A percentile compares a stretch with the other conserved stretches of the same genome.
Evolutionary conservation across 2,329 filamentous ascomycete species (phyloP).

Genomic region (Exophiala alcalophila): DNA sequence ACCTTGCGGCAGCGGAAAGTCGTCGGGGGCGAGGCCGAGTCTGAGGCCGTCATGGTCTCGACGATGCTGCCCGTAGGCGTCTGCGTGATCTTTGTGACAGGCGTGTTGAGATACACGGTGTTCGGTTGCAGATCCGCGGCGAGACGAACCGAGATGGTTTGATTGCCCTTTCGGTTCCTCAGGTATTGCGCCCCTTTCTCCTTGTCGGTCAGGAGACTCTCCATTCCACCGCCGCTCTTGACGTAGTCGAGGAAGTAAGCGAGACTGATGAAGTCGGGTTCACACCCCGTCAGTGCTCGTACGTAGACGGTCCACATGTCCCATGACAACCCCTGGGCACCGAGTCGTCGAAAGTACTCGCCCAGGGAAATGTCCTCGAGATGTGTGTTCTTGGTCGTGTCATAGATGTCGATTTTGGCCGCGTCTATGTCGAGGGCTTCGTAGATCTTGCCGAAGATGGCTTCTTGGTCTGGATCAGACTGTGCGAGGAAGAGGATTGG

Average conservation of each 20-base stretch:
- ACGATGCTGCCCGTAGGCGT: constrained; percentile 27
- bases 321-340: constrained; percentile 1
- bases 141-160: constrained; percentile 37
- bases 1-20: constrained; percentile 43
- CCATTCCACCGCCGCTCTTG: constrained; percentile 52
- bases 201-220: constrained; percentile 50
- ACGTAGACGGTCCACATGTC: constrained; percentile 11
- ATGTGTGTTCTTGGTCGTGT: constrained; percentile 5
- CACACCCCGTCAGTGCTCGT: constrained; percentile 10
- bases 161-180: constrained; percentile 42
- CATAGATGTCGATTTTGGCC: constrained; percentile 8
- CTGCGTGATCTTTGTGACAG: constrained; percentile 36
- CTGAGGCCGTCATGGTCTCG: constrained; percentile 16
- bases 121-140: constrained; percentile 35
- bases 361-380: constrained; percentile 10
- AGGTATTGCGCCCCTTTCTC: constrained; percentile 54
- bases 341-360: constrained; percentile 8
- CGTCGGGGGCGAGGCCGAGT: no score
- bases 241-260: constrained; percentile 50
- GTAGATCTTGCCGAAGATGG: constrained; percentile 19
- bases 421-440: constrained; percentile 13
- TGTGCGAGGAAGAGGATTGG: no score
- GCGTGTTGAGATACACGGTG: constrained; percentile 29
- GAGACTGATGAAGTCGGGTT: constrained; percentile 18
- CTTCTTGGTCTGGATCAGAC: no score